Percentiles rank a stretch among this genome's conserved stretches.
phyloP scores from a whole-genome alignment of 495 filamentous ascomycete species.

The Penicillium simplicissimum region DNA sequence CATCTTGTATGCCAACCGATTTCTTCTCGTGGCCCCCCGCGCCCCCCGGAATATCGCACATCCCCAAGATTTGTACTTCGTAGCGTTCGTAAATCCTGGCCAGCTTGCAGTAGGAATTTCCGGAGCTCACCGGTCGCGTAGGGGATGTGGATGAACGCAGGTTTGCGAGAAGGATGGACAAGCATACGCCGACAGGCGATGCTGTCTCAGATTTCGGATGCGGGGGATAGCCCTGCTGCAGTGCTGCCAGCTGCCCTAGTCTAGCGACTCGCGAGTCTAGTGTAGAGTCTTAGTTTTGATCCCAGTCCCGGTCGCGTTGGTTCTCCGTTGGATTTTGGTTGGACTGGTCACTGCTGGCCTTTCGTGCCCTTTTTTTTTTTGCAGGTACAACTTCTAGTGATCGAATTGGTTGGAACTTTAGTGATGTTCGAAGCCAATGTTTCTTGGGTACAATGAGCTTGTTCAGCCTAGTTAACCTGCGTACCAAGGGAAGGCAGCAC shows the following conservation, averaged over 20 bases:
- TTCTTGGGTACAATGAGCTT: not conserved
- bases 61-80: not conserved
- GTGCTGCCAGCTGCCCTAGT: too few relatives aligned
- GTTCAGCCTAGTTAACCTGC: not conserved
- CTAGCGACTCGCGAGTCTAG: too few relatives aligned
- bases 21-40: not conserved
- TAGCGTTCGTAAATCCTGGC: not conserved
- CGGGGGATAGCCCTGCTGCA: not conserved
- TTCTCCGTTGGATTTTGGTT: not conserved
- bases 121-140: slow-evolving; percentile 16
- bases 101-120: slow-evolving; percentile 1
- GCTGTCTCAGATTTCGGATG: slow-evolving; percentile 2
- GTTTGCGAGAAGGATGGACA: slow-evolving; percentile 2
- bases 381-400: too few relatives aligned
- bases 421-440: not conserved
- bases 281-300: not conserved
- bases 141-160: not conserved
- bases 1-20: not conserved
- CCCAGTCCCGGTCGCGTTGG: not conserved
- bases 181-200: not conserved
- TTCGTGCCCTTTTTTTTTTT: not conserved
- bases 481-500: not conserved
- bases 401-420: not conserved
- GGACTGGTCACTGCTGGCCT: not conserved
- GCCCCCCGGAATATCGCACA: not conserved